phyloP scores from a whole-genome alignment of 306 rosid species.

The Rosa chinensis region DNA sequence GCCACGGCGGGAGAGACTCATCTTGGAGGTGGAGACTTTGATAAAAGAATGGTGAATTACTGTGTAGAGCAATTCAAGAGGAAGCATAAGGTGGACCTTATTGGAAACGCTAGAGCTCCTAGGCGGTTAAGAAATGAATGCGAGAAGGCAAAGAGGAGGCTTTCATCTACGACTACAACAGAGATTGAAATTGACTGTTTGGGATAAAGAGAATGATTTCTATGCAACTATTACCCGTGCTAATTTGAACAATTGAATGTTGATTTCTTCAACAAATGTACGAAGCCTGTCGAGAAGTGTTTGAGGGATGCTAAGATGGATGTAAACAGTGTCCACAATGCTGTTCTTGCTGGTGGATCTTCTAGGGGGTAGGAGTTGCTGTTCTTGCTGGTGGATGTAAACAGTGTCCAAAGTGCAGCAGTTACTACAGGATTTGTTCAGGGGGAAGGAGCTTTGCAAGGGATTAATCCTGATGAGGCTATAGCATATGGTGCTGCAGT shows the following conservation, averaged over 20 bases:
- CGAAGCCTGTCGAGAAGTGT: neutral
- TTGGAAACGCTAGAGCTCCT: neutral
- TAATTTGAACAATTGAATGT: neutral
- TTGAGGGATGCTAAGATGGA: neutral
- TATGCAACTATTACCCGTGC: neutral
- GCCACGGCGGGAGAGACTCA: neutral
- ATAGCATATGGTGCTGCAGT: neutral
- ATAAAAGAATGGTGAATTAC: neutral
- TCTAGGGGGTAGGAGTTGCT: neutral
- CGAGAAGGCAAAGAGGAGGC: neutral
- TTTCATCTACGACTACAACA: neutral
- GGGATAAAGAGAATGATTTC: neutral
- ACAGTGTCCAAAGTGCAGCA: neutral
- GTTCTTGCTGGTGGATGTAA: too few relatives aligned
- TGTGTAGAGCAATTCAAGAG: neutral
- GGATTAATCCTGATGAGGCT: neutral
- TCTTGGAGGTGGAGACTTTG: neutral
- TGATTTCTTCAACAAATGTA: neutral
- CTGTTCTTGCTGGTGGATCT: constrained; percentile 2
- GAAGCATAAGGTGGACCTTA: neutral
- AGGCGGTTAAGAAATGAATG: neutral
- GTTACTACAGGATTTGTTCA: neutral
- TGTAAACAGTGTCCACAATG: neutral
- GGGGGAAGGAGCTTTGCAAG: neutral
- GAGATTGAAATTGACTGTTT: neutral